A percentile compares a stretch with the other conserved stretches of the same genome.
Conservation (phyloP, 257 asterid species). For the Solanum paucissectum region DNA sequence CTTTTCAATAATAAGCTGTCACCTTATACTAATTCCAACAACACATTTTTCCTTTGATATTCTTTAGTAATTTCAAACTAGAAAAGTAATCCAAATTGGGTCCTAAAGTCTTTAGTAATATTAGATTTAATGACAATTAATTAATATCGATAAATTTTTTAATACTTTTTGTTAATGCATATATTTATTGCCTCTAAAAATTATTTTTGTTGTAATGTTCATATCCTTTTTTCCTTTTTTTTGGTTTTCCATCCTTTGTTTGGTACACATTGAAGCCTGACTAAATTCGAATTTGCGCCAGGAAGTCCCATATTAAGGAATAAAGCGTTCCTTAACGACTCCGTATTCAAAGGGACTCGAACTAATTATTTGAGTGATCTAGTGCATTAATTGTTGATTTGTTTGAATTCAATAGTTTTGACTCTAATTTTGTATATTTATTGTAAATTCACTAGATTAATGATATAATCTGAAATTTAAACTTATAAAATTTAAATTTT, state of each 20-base stretch:
- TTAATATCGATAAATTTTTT: accelerated
- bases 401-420: background rate
- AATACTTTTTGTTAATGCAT: no score
- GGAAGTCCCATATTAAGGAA: accelerated
- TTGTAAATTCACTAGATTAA: background rate
- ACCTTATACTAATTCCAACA: background rate
- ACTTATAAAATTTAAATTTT: no score
- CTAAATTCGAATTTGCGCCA: no score
- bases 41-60: background rate
- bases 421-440: background rate
- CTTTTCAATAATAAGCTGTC: background rate
- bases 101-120: no score
- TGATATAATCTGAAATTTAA: no score
- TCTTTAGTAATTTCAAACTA: background rate
- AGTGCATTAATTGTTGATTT: no score
- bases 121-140: no score
- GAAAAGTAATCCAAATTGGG: no score
- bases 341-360: background rate
- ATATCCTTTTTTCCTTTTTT: background rate
- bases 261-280: no score
- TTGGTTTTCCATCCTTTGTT: background rate
- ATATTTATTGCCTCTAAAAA: no score
- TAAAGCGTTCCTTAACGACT: no score
- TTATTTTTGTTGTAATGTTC: background rate
- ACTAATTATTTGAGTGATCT: no score